Base-by-base conservation (phyloP, 805 yeast genomes). In the Jamesozyma rosinii region DNA sequence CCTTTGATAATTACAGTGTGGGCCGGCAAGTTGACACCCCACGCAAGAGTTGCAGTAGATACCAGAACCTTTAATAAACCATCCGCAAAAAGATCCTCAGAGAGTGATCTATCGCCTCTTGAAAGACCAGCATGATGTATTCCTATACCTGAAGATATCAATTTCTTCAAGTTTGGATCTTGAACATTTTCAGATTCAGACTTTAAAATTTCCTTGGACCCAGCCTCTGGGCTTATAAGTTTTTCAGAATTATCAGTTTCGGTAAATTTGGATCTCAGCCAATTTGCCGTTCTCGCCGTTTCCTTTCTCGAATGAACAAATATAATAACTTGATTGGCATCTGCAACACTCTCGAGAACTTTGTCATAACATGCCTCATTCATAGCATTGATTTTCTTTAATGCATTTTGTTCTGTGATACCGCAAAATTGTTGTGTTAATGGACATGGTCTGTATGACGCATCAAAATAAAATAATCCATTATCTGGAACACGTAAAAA, bases 21-120 rank as follows among this genome's bases (percentile, higher is more conserved):
- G 0, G 96, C 96, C 2, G 97, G 97, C 44, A 88, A 70, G 58
- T 88, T 88, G 27, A 88, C 96, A 72, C 97, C 97, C 97, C 97
- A 88, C 0, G 97, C 96, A 47, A 88, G 72, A 0, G 97, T 88
- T 0, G 96, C 95, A 2, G 97, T 88, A 0, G 94, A 86, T 1
- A 89, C 89, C 44, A 88, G 67, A 0, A 88, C 83, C 52, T 79
- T 83, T n/a, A 86, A 65, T 46, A 83, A 79, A 2, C 95, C 95
- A 50, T 81, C 92, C 1, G 95, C 92, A 67, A 88, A 88, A 34
- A 86, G 65, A 56, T 86, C 95, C 61, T 88, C 97, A 0, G 88
- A 78, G 3, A 79, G 71, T 1, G 81, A 72, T 58, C 96, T 72
- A 59, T 89, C 96, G 5, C 68, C 69, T 49, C 77, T 75, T 15